Base-by-base conservation (phyloP, 345 rosid genomes). In the Eucalyptus virginea region DNA sequence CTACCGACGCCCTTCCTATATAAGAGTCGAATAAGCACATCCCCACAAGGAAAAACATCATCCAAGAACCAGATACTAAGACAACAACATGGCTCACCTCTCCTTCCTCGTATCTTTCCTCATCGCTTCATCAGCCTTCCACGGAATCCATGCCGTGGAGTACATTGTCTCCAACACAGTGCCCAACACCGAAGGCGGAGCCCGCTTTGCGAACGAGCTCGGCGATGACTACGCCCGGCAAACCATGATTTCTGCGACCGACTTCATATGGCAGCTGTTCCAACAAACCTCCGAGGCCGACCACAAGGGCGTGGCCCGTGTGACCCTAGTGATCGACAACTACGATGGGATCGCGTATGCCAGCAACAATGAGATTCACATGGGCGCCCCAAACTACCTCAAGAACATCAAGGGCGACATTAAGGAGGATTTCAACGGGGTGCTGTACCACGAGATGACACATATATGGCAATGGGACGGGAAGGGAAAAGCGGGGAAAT, bases 91-190 rank as follows among this genome's bases (percentile, higher is more conserved):
- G 77, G 40, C 40, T 65, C 37, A 1, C 37, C 77, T 65, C 77
- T 65, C 6, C 37, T 65, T 65, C 72, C 72, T 65, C 72, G 37
- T 65, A 15, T n/a, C 37, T 30, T 14, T 65, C 72, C 37, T 65
- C 18, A 1, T 62, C n/a, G 72, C 9, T 62, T 65, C 77, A 65
- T 65, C 77, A n/a, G 37, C 69, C 91, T 90, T 87, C 91, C 65
- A 40, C 80, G 26, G 92, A 88, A 24, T 49, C 67, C 86, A 89
- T 14, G 95, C 95, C 24, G 94, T 93, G 52, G 93, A 90, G 18
- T 65, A 14, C 37, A 3, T 65, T 14, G 77, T 65, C 77, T 65
- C 37, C 77, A 89, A 89, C 90, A 86, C 86, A 37, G 88, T 87
- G 23, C 49, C 88, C 32, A 48, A 72, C 50, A 89, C 65, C 1